Evolutionary conservation across 78 protist genomes (phyloP), one percentile per base, ranked within the genome.

Genomic region (Isochrysis galbana): DNA sequence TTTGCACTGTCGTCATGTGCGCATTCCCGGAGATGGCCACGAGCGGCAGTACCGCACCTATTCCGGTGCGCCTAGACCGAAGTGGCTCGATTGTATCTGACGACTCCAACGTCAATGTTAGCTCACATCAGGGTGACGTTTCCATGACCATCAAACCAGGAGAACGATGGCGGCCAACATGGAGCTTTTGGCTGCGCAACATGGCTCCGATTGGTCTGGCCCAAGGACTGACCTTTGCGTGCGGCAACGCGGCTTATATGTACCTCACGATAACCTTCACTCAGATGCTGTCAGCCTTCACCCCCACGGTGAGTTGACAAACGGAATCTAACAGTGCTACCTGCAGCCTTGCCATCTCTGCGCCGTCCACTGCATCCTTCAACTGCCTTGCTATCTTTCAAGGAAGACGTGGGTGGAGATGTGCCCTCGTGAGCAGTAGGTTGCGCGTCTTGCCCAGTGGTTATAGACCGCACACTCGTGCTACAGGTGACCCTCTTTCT

Each of bases 181-280:
- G 14, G 29, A 7, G 61, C 34, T 77, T 77, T 46, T 77, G 84
- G 84, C 84, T 77, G 47, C 7, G 10, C 47, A 77, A 39, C 84
- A 77, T 77, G 84, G 46, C 39, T 17, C 84, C 84, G 32, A 77
- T 77, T 46, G 84, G 84, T 29, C n/a, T 26, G 84, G 84, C 84
- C 47, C 84, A 77, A 29, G 84, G 46, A 4, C 46, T 77, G 48
- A 77, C 84, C 5, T 77, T 77, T 17, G 44, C 46, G 34, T 11
- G 44, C 34, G n/a, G 36, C 34, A 77, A 77, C 46, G 84, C 84
- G 47, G 84, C 84, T 41, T 77, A 77, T 46, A 77, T 77, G 84
- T 77, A 77, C 84, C 46, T 77, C 19, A 77, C 84, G 47, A 77
- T 77, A 41, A 77, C 84, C 19, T 39, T 77, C 47, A 77, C 84